These are phyloP conservation scores for Lachnellula willkommii DNA, from an alignment of 2,329 filamentous ascomycete genomes.

Conservation along the genomic window DNA sequence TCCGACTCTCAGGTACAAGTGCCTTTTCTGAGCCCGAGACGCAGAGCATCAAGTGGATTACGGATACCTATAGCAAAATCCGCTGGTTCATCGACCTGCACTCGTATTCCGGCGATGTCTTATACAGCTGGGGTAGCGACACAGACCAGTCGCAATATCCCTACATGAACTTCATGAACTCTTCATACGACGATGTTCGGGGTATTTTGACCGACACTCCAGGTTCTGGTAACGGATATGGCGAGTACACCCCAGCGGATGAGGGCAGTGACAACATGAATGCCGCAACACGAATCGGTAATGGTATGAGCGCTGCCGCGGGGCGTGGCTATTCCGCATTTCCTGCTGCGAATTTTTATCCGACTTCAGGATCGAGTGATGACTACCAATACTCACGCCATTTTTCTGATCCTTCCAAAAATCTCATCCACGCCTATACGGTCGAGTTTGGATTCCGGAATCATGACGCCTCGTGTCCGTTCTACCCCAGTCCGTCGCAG, in stretches of 20 bases:
- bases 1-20: slow-evolving; percentile 34
- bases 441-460: slow-evolving; percentile 45
- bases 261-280: slow-evolving; percentile 34
- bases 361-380: slow-evolving; percentile 41
- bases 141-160: slow-evolving; percentile 42
- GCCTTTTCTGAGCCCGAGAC: slow-evolving; percentile 54
- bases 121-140: slow-evolving; percentile 55
- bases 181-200: slow-evolving; percentile 45
- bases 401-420: slow-evolving; percentile 34
- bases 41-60: slow-evolving; percentile 47
- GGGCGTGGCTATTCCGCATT: slow-evolving; percentile 35
- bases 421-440: slow-evolving; percentile 39
- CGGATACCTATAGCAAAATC: slow-evolving; percentile 45
- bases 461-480: slow-evolving; percentile 33
- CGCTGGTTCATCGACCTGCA: slow-evolving; percentile 56
- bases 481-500: slow-evolving; percentile 41
- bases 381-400: slow-evolving; percentile 45
- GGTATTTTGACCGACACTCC: slow-evolving; percentile 40
- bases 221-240: slow-evolving; percentile 34
- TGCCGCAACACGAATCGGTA: slow-evolving; percentile 33
- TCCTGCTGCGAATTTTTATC: slow-evolving; percentile 40
- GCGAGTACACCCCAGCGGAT: slow-evolving; percentile 39
- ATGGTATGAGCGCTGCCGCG: slow-evolving; percentile 37
- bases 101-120: slow-evolving; percentile 46
- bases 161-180: slow-evolving; percentile 48